Evolutionary conservation across 2,329 filamentous ascomycete genomes (phyloP).

Genomic region (Alternaria dauci): DNA sequence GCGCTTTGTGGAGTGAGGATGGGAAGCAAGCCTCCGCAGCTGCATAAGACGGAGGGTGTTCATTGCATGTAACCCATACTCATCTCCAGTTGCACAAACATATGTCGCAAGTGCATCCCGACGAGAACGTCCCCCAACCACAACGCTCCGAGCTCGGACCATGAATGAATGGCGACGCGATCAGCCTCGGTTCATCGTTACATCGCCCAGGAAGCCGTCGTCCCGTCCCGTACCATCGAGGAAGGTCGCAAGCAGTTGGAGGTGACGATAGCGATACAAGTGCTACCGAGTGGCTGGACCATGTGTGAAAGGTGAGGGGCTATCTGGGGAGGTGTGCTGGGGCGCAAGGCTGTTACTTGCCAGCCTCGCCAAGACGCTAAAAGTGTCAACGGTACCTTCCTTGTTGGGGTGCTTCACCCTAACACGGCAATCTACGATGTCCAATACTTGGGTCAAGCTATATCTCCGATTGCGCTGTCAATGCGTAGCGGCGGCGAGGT

Average conservation of each 20-base stretch:
- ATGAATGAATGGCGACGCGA: constrained; percentile 32
- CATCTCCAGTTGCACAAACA: constrained; percentile 15
- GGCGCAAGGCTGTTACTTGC: constrained; percentile 29
- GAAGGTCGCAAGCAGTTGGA: constrained; percentile 33
- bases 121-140: constrained; percentile 13
- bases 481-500: constrained; percentile 28
- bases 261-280: constrained; percentile 33
- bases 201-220: constrained; percentile 19
- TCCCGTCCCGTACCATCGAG: constrained; percentile 28
- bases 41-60: constrained; percentile 4
- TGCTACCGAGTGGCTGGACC: constrained; percentile 27
- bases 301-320: constrained; percentile 24
- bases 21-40: constrained; percentile 8
- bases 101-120: constrained; percentile 14
- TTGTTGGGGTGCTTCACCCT: constrained; percentile 31
- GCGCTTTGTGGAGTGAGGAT: constrained; percentile 2
- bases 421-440: constrained; percentile 33
- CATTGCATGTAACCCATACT: constrained; percentile 14
- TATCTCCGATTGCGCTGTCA: constrained; percentile 39
- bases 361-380: constrained; percentile 34
- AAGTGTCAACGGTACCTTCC: constrained; percentile 31
- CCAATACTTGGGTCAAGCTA: constrained; percentile 30
- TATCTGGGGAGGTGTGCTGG: constrained; percentile 28
- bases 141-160: constrained; percentile 34
- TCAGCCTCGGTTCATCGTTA: constrained; percentile 19